These are phyloP conservation scores for Wallacemonas sp. DNA, from an alignment of 208 protist genomes.

Conservation along the genomic window DNA sequence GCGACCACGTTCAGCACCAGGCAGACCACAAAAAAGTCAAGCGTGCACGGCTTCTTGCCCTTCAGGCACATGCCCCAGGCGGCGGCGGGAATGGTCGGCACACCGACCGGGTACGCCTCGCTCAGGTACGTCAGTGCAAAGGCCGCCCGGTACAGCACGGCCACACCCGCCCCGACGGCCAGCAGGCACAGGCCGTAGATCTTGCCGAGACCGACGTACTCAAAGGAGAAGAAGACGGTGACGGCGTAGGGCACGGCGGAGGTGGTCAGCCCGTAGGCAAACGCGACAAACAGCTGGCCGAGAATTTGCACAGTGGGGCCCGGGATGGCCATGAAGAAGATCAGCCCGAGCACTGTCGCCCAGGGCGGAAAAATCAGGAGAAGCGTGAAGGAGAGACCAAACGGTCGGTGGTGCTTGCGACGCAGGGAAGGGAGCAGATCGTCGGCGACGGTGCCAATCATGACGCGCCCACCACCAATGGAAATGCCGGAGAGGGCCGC, in stretches of 20 bases:
- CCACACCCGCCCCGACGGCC: slow-evolving; percentile 22
- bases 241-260: slow-evolving; percentile 24
- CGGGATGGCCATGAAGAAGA: slow-evolving; percentile 54
- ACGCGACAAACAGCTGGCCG: slow-evolving; percentile 20
- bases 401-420: slow-evolving; percentile 14
- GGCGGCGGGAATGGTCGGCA: slow-evolving; percentile 5
- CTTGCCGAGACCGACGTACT: slow-evolving; percentile 35
- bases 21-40: slow-evolving; percentile 28
- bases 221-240: slow-evolving; percentile 23
- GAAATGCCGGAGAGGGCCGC: slow-evolving; percentile 45
- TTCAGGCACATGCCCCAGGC: slow-evolving; percentile 21
- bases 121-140: slow-evolving; percentile 29
- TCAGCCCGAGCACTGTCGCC: slow-evolving; percentile 29
- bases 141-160: slow-evolving; percentile 24
- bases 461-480: slow-evolving; percentile 43
- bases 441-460: slow-evolving; percentile 43
- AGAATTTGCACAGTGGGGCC: slow-evolving; percentile 33
- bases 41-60: slow-evolving; percentile 23
- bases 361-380: slow-evolving; percentile 37
- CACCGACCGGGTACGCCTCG: slow-evolving; percentile 14
- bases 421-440: slow-evolving; percentile 27
- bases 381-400: slow-evolving; percentile 29
- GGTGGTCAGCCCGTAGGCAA: slow-evolving; percentile 31
- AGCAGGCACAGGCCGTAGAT: slow-evolving; percentile 32
- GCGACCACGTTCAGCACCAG: slow-evolving; percentile 24